phyloP scores from a whole-genome alignment of 129 eudicot genomes.

The Lactuca sativa region DNA sequence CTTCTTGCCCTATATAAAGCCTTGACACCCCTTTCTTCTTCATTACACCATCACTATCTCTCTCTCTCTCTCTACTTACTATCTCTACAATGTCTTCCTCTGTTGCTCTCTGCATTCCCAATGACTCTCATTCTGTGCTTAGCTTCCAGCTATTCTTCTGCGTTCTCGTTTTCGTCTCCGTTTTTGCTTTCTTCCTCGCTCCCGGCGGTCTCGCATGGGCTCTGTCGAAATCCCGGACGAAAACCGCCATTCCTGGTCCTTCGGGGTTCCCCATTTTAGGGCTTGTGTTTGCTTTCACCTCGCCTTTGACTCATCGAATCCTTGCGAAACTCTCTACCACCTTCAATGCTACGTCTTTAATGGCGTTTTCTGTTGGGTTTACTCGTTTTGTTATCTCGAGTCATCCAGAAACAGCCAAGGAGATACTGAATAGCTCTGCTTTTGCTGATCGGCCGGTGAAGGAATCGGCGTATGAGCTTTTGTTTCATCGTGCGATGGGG shows the following conservation, averaged over 20 bases:
- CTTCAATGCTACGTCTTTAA: constrained; percentile 41
- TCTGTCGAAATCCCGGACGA: constrained; percentile 38
- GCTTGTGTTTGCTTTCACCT: constrained; percentile 44
- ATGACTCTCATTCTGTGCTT: constrained; percentile 12
- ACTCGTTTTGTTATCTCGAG: constrained; percentile 74
- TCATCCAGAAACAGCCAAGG: constrained; percentile 72
- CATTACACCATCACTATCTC: constrained; percentile 24
- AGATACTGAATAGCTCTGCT: constrained; percentile 56
- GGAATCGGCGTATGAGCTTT: constrained; percentile 76
- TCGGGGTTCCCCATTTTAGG: constrained; percentile 72
- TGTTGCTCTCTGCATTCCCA: constrained; percentile 28
- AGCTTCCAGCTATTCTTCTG: constrained; percentile 24
- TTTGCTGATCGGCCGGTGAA: constrained; percentile 90
- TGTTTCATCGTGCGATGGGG: constrained; percentile 91
- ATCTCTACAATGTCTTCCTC: constrained; percentile 18
- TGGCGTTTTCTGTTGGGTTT: constrained; percentile 88
- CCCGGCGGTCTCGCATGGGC: constrained; percentile 99
- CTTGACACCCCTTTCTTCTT: constrained; percentile 12
- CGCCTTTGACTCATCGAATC: constrained; percentile 48
- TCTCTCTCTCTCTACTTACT: constrained; percentile 15
- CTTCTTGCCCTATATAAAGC: constrained; percentile 26
- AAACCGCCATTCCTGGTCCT: constrained; percentile 73
- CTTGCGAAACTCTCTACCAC: constrained; percentile 38
- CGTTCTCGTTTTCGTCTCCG: constrained; percentile 34
- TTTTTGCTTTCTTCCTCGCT: constrained; percentile 53